These are phyloP conservation scores for Elsinoe batatas DNA, from an alignment of 2,329 filamentous ascomycete species.

Conservation along the genomic window DNA sequence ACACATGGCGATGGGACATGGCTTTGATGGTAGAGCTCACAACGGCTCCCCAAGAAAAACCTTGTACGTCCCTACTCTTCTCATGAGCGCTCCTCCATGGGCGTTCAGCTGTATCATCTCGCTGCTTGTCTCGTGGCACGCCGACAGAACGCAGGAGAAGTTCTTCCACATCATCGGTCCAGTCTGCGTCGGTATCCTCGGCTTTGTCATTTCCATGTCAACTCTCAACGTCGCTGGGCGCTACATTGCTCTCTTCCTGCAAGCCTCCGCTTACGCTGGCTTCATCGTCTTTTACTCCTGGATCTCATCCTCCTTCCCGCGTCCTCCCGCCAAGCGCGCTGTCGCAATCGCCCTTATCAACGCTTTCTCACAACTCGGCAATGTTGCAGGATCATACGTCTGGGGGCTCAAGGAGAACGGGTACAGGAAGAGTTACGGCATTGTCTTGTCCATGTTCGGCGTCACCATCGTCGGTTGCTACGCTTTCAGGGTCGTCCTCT, in stretches of 20 bases:
- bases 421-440: constrained; percentile 54
- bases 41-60: background rate
- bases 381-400: constrained; percentile 49
- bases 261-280: constrained; percentile 48
- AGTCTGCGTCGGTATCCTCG: constrained; percentile 44
- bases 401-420: constrained; percentile 52
- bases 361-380: constrained; percentile 21
- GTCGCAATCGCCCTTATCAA: constrained; percentile 24
- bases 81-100: constrained; percentile 27
- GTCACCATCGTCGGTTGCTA: constrained; percentile 44
- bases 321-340: constrained; percentile 23
- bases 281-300: constrained; percentile 50
- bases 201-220: constrained; percentile 52
- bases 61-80: constrained; percentile 25
- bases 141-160: constrained; percentile 28
- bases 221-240: constrained; percentile 47
- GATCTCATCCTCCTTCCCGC: constrained; percentile 34
- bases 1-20: too few relatives aligned
- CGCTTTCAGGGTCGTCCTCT: constrained; percentile 18
- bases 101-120: constrained; percentile 21
- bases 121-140: constrained; percentile 16
- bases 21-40: too few relatives aligned
- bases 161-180: constrained; percentile 51
- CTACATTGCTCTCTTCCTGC: constrained; percentile 52
- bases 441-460: constrained; percentile 56